Evolutionary conservation across 495 filamentous ascomycete species (phyloP), one percentile per base, ranked within the genome.

Genomic region (Penicillium argentinense): DNA sequence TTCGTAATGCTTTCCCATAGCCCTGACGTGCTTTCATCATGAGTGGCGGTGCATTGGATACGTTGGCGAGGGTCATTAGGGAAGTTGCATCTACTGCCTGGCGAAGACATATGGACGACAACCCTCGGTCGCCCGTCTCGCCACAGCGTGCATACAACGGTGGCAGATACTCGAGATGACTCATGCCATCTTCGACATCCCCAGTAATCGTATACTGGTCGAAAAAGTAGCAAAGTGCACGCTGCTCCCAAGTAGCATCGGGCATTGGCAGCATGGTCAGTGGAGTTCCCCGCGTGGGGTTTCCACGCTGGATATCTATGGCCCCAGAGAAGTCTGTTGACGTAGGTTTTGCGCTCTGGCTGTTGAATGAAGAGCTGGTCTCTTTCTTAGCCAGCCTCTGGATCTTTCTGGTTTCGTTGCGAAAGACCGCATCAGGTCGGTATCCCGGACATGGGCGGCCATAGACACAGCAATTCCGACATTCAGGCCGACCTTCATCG

Each of bases 391-490:
- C 53, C 22, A 60, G 43, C 29, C 55, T 46, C 32, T 67, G 56
- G 5, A 67, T 51, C 36, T 66, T 72, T 13, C 41, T 47, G 27
- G 60, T 72, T 49, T 73, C 70, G 34, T 73, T 66, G 41, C 66
- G 60, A 34, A 75, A 71, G 26, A 75, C 63, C 11, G 59, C 58
- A 40, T 69, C 63, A 1, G 61, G 53, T 16, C 72, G 63, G 46
- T 75, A 73, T 2, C 72, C 72, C 5, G 72, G 72, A 51, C 72
- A 75, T 34, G 65, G 63, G 9, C 60, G 59, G 9, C 72, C 67
- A 45, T 75, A 73, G 14, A 69, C 56, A 25, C 32, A 36, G 47
- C 72, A 75, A 36, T 75, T 73, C 12, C 66, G 61, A 42, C 72
- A 75, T 23, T 47, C 62, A 3, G 72, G 72, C 21, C 57, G 63